Conservation (phyloP, 2,329 filamentous ascomycete species). For the Sclerotinia spermophila region DNA sequence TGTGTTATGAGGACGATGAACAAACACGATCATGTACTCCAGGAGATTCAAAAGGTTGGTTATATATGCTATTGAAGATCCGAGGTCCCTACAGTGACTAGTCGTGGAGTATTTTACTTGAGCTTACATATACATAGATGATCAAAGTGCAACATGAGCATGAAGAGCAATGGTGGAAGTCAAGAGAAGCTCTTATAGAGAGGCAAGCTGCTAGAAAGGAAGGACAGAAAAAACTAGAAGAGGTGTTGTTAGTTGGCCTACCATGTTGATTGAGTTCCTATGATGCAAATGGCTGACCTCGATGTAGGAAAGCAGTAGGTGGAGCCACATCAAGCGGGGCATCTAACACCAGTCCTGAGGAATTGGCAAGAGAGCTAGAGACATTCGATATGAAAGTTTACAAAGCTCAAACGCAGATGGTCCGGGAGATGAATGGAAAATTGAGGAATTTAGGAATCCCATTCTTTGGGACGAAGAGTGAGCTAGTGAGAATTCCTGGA, state of each 20-base stretch:
- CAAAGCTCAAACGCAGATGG: constrained; percentile 56
- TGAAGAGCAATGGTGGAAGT: constrained; percentile 58
- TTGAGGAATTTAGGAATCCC: constrained; percentile 56
- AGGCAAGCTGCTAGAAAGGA: constrained; percentile 50
- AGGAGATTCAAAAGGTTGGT: constrained; percentile 41
- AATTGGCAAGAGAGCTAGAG: constrained; percentile 51
- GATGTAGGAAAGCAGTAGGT: constrained; percentile 44
- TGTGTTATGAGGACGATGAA: constrained; percentile 49
- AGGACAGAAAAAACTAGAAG: constrained; percentile 51
- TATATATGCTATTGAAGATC: not conserved
- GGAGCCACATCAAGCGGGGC: constrained; percentile 38
- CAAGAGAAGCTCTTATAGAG: constrained; percentile 48
- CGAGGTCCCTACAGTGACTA: not conserved
- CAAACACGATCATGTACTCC: constrained; percentile 43
- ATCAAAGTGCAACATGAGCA: constrained; percentile 61
- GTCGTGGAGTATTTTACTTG: not conserved
- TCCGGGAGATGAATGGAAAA: constrained; percentile 51
- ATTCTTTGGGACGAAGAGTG: constrained; percentile 53
- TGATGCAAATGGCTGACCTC: not conserved
- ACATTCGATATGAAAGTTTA: constrained; percentile 62
- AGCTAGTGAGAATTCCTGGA: constrained; percentile 41
- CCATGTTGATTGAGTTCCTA: not conserved
- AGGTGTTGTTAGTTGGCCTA: constrained; percentile 46
- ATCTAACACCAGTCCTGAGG: constrained; percentile 36
- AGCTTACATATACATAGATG: constrained; percentile 42